phyloP scores from a whole-genome alignment of 495 filamentous ascomycete species.

The Coniosporium apollinis region DNA sequence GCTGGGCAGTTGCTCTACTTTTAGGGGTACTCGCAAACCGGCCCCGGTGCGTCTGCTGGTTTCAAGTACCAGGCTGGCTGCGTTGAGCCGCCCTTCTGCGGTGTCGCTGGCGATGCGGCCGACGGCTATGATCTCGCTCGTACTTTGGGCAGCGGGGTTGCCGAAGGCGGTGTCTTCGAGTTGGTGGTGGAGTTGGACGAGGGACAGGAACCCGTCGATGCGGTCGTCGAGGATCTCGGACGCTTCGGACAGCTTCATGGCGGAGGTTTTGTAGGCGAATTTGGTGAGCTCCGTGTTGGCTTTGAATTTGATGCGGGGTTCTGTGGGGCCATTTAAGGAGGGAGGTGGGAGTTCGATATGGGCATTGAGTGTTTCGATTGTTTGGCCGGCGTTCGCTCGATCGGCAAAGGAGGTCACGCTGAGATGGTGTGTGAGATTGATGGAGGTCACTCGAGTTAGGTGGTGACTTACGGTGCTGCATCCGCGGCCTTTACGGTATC shows the following conservation, averaged over 20 bases:
- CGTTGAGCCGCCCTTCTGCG: constrained; percentile 65
- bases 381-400: constrained; percentile 60
- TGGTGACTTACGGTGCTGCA: constrained; percentile 12
- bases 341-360: constrained; percentile 40
- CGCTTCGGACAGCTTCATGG: constrained; percentile 82
- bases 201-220: constrained; percentile 67
- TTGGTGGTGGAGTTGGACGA: constrained; percentile 56
- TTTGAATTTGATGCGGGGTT: constrained; percentile 64
- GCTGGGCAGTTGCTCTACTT: constrained; percentile 46
- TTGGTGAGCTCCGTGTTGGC: constrained; percentile 77
- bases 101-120: constrained; percentile 82
- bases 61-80: constrained; percentile 71
- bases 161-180: constrained; percentile 74
- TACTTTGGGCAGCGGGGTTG: constrained; percentile 67
- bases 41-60: constrained; percentile 72
- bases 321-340: constrained; percentile 43
- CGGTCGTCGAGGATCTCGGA: constrained; percentile 88
- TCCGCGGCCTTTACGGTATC: constrained; percentile 4
- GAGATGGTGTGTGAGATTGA: constrained; percentile 4
- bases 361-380: constrained; percentile 64
- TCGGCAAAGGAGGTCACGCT: constrained; percentile 54
- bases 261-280: constrained; percentile 79
- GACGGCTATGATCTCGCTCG: constrained; percentile 73
- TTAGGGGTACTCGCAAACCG: constrained; percentile 63
- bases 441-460: constrained; percentile 23